A percentile compares a stretch with the other conserved stretches of the same genome.
Conservation (phyloP, 2,329 filamentous ascomycete species). For the Trichoderma semiorbis region DNA sequence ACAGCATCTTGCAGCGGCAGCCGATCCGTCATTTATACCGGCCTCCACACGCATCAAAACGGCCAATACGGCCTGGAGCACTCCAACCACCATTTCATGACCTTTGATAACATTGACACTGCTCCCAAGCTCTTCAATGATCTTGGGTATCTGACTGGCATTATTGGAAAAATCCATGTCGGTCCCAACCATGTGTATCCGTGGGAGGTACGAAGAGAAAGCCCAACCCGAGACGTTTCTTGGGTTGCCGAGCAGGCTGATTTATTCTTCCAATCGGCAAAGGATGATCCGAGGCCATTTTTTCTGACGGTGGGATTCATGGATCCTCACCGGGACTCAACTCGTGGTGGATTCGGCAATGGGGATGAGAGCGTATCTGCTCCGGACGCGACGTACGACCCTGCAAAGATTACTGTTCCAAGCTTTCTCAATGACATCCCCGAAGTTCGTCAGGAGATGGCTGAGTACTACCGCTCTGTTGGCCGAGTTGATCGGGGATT, state of each 20-base stretch:
- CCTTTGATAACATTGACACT: neutral
- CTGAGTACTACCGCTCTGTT: conserved; percentile 1
- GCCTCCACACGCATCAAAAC: conserved; percentile 6
- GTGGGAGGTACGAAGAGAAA: conserved; percentile 3
- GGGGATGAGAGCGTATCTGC: neutral
- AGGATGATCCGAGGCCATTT: neutral
- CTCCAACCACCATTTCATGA: conserved; percentile 6
- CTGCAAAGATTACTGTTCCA: neutral
- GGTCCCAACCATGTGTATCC: conserved; percentile 3
- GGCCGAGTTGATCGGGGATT: conserved; percentile 2
- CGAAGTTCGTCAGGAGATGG: neutral
- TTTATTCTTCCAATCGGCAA: neutral
- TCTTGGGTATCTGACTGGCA: neutral
- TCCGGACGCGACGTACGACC: neutral
- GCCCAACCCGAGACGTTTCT: conserved; percentile 1
- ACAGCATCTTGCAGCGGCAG: conserved; percentile 9
- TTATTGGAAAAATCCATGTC: conserved; percentile 6
- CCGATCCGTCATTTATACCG: neutral
- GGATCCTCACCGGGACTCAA: conserved; percentile 6
- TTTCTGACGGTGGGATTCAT: conserved; percentile 10
- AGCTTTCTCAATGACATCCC: neutral
- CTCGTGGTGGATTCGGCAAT: conserved; percentile 6
- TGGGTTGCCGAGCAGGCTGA: neutral
- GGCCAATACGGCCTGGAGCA: conserved; percentile 8
- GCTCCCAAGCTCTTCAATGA: conserved; percentile 1